Evolutionary conservation across 2,329 filamentous ascomycete genomes (phyloP).

Genomic region (Pseudogymnoascus sp.): DNA sequence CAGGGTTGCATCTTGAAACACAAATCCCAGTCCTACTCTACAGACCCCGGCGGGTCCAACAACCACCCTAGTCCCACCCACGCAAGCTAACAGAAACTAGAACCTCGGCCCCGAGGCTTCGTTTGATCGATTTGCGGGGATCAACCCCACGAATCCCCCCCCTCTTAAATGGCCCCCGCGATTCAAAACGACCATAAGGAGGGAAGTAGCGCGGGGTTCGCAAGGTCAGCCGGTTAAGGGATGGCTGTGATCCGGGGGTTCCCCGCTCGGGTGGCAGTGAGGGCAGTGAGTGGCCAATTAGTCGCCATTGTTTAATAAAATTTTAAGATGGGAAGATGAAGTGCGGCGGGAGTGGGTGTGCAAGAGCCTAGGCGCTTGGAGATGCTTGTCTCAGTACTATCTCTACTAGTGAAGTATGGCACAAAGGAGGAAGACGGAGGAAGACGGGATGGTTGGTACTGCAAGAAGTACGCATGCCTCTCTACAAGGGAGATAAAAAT

Average conservation of each 20-base stretch:
- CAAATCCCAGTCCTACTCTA: neutral
- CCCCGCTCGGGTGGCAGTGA: neutral
- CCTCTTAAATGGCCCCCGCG: neutral
- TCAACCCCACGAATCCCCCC: neutral
- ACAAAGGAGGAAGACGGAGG: neutral
- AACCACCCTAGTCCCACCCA: neutral
- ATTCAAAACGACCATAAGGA: neutral
- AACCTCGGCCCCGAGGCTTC: constrained; percentile 1
- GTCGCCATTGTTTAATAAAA: neutral
- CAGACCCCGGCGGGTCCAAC: neutral
- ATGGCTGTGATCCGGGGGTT: neutral
- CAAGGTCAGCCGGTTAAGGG: neutral
- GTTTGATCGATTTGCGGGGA: neutral
- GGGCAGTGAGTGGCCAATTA: neutral
- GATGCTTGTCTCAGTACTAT: neutral
- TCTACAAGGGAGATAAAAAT: neutral
- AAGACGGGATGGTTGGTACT: neutral
- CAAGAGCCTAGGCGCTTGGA: neutral
- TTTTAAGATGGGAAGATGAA: neutral
- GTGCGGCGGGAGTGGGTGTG: neutral
- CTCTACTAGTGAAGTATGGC: neutral
- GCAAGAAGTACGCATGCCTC: neutral
- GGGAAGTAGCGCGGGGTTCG: constrained; percentile 2
- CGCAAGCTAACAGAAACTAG: neutral
- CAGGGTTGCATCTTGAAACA: neutral